Evolutionary conservation across 1,284 basidiomycete species (phyloP), one percentile per base, ranked within the genome.

Genomic region (Stygiomarasmius scandens): DNA sequence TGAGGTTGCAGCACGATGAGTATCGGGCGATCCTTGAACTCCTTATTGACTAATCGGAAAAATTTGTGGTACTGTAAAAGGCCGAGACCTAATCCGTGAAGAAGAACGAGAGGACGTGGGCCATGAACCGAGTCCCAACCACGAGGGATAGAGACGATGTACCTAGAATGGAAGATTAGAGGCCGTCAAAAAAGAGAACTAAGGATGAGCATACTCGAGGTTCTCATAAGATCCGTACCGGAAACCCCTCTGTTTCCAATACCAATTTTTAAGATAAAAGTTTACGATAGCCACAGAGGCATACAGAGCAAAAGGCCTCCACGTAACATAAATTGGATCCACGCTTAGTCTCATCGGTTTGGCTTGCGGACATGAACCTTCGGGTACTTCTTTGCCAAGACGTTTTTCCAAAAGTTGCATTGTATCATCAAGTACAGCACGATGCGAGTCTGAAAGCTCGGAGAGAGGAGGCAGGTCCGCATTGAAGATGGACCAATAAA

Each of bases 81-180:
- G 1, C 93, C 93, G 44, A 95, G 79, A 11, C 95, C 94, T 0
- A 97, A 82, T 1, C 95, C 95, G 66, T 96, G 94, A 46, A 95
- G 71, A 68, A 95, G 93, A 10, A 96, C 80, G 41, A 96, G 74
- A 0, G 95, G 95, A 52, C 85, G 81, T 41, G 80, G 79, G 38
- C 80, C 82, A 48, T 68, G 74, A 19, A 65, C 61, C 2, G 83
- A 71, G 54, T 85, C 77, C 89, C 92, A 94, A 9, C 75, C 71
- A 11, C 72, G 63, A 2, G 93, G 93, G 41, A 89, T 76, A 53
- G 89, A 84, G 27, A 94, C 71, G 29, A 94, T 77, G 69, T 93
- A 95, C 65, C 90, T 92, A 52, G 19, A 49, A 32, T 32, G 29
- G 53, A 47, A 56, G 49, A 12, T 52, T 58, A 57, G 53, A 19